These are phyloP conservation scores for Streptanthus diversifolius DNA, from an alignment of 345 rosid species.

Conservation along the genomic window DNA sequence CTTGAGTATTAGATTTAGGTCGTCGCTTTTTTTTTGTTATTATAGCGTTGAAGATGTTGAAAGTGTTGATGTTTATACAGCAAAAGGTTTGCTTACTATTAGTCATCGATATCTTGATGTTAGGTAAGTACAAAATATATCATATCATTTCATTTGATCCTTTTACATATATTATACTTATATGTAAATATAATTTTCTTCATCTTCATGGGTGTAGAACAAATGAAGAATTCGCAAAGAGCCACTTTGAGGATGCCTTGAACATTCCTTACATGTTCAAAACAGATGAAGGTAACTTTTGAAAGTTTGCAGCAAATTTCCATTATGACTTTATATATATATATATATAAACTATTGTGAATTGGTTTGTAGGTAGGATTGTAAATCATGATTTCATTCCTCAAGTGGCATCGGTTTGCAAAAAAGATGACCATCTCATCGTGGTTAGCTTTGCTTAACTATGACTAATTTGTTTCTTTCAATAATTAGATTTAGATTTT, in stretches of 20 bases:
- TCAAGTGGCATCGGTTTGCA: conserved; percentile 36
- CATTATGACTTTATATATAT: too few species aligned
- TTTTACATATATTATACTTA: neutral
- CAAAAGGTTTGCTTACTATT: conserved; percentile 46
- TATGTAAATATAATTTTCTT: neutral
- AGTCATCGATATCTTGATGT: conserved; percentile 47
- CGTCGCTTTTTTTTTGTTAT: neutral
- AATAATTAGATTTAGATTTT: neutral
- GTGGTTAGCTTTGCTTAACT: conserved; percentile 37
- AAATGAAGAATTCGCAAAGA: conserved; percentile 46
- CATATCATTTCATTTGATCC: neutral
- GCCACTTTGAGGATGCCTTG: conserved; percentile 45
- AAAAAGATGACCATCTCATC: conserved; percentile 43
- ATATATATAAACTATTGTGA: too few species aligned
- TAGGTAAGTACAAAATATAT: conserved; percentile 28
- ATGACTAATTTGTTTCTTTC: neutral
- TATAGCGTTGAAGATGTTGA: conserved; percentile 27
- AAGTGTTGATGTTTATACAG: conserved; percentile 39
- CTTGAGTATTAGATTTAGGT: neutral
- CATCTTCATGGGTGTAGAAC: conserved; percentile 31
- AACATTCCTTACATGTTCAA: conserved; percentile 54
- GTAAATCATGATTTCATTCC: conserved; percentile 41
- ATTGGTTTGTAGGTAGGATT: neutral
- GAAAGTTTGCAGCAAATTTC: neutral
- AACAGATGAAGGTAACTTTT: conserved; percentile 41